Conservation (phyloP, 176 grass and related monocot species). For the Eleusine coracana region DNA sequence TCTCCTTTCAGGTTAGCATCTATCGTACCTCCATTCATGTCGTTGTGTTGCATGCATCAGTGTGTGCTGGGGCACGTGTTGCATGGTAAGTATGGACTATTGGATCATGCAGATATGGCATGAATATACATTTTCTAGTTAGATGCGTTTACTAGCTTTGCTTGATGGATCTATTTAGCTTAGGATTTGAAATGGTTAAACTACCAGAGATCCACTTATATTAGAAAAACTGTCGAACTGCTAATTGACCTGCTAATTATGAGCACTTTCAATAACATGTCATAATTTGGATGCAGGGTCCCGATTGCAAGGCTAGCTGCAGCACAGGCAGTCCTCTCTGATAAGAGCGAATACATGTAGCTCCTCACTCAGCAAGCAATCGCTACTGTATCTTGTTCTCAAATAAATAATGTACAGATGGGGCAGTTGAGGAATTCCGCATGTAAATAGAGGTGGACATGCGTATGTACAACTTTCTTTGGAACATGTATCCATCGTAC, state of each 20-base stretch:
- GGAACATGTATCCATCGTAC: too few relatives aligned
- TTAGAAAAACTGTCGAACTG: not conserved
- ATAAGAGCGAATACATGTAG: not conserved
- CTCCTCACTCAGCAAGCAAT: not conserved
- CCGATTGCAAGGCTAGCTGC: constrained; percentile 78
- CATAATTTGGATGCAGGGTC: constrained; percentile 54
- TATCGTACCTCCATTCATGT: not conserved
- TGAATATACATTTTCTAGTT: not conserved
- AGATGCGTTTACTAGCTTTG: not conserved
- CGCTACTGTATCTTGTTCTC: constrained; percentile 12
- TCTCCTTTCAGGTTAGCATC: constrained; percentile 79
- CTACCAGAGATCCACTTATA: too few relatives aligned
- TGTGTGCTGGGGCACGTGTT: not conserved
- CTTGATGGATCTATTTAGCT: not conserved
- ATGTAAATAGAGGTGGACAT: too few relatives aligned
- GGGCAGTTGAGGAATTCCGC: not conserved
- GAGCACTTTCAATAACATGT: not conserved
- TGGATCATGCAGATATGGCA: not conserved
- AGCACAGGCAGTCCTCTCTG: constrained; percentile 59
- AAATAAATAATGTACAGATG: constrained; percentile 40
- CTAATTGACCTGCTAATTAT: not conserved
- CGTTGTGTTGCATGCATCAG: not conserved
- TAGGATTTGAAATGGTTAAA: not conserved
- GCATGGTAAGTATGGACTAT: not conserved
- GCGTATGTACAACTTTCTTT: too few relatives aligned